Evolutionary conservation across 2,329 filamentous ascomycete genomes (phyloP).

Genomic region (Diaporthe sp.): DNA sequence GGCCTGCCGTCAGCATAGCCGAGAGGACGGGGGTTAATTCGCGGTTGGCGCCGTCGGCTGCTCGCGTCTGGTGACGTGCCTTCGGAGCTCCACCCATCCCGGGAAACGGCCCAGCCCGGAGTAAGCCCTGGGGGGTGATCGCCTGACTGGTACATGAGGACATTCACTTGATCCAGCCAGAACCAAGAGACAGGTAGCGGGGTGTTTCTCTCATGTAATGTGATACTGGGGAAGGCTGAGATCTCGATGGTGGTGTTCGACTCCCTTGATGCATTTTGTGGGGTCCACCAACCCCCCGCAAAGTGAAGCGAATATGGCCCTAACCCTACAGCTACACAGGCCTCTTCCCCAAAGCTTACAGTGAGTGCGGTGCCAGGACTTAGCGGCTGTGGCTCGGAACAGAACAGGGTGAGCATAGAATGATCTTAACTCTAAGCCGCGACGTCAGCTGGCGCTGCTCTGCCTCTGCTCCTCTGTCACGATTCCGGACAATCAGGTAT

Average conservation of each 20-base stretch:
- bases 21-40: constrained; percentile 10
- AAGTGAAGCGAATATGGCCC: not conserved
- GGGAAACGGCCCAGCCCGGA: not conserved
- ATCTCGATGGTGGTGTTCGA: not conserved
- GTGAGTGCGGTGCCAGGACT: no score
- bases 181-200: not conserved
- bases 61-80: constrained; percentile 9
- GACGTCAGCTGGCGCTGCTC: no score
- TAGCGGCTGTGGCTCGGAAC: no score
- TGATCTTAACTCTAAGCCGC: no score
- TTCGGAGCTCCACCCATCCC: not conserved
- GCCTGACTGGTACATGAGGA: constrained; percentile 10
- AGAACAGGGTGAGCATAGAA: no score
- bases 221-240: not conserved
- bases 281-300: not conserved
- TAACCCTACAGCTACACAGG: not conserved
- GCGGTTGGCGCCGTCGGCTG: constrained; percentile 26
- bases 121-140: not conserved
- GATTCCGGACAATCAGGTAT: not conserved
- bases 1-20: constrained; percentile 7
- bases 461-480: not conserved
- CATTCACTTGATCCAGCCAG: constrained; percentile 14
- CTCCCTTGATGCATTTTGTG: not conserved
- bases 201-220: constrained; percentile 22
- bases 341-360: no score